phyloP scores from a whole-genome alignment of 768 basidiomycete species.

The Panaeolus cyanescens region DNA sequence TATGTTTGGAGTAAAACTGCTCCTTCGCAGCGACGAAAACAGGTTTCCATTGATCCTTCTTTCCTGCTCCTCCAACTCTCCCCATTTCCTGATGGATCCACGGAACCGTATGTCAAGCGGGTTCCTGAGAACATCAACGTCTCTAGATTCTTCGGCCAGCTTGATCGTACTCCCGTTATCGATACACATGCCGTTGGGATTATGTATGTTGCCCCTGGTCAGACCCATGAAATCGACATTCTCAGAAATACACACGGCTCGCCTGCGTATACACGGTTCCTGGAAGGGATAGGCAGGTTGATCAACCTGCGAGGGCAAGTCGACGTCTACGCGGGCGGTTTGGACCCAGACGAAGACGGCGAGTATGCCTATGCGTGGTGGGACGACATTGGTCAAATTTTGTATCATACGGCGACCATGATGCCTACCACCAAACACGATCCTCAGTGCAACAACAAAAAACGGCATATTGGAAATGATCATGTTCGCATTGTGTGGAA shows the following conservation, averaged over 20 bases:
- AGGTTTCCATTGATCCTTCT: constrained; percentile 81
- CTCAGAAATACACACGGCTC: constrained; percentile 91
- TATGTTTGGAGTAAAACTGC: constrained; percentile 88
- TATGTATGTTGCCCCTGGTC: constrained; percentile 93
- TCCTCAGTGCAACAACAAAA: constrained; percentile 80
- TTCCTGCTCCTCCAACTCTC: constrained; percentile 88
- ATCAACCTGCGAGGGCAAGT: constrained; percentile 88
- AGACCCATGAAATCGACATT: constrained; percentile 82
- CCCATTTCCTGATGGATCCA: constrained; percentile 51
- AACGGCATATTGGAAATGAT: constrained; percentile 96
- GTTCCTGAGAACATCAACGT: constrained; percentile 53
- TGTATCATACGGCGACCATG: constrained; percentile 96
- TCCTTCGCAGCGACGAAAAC: constrained; percentile 87
- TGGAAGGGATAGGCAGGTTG: constrained; percentile 85
- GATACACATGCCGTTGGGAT: constrained; percentile 98
- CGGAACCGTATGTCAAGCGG: constrained; percentile 40
- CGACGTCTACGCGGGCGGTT: constrained; percentile 90
- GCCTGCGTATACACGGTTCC: constrained; percentile 91
- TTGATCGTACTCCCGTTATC: constrained; percentile 90
- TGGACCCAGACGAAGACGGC: constrained; percentile 91
- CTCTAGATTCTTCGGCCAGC: constrained; percentile 57
- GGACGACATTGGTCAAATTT: constrained; percentile 94
- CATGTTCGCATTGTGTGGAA: constrained; percentile 97
- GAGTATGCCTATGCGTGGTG: constrained; percentile 99
- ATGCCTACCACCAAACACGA: constrained; percentile 84